Evolutionary conservation across 148 eudicot genomes (phyloP).

Genomic region (Rheum nobile): DNA sequence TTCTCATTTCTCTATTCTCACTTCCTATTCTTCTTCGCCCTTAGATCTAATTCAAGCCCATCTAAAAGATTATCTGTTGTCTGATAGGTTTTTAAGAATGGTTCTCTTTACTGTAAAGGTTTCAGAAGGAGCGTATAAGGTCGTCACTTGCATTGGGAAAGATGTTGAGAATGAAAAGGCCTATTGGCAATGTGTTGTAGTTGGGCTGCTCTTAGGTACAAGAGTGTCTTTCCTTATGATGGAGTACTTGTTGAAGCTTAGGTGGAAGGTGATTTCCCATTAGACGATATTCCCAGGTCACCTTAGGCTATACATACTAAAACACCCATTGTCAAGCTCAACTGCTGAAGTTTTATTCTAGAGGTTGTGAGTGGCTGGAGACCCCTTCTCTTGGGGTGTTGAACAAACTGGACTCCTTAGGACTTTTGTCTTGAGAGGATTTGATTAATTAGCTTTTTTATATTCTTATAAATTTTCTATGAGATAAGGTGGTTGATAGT

Average conservation of each 20-base stretch:
- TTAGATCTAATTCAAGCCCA: neutral
- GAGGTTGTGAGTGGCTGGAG: neutral
- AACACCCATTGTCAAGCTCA: neutral
- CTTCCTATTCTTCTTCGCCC: neutral
- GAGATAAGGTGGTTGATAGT: neutral
- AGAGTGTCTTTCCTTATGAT: neutral
- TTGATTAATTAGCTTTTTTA: neutral
- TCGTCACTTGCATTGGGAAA: neutral
- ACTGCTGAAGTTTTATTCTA: neutral
- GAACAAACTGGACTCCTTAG: neutral
- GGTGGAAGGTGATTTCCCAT: neutral
- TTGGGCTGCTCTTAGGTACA: neutral
- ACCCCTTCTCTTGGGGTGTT: neutral
- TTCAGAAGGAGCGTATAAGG: neutral
- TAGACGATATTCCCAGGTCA: neutral
- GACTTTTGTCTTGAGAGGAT: neutral
- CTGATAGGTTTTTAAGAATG: neutral
- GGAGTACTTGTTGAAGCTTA: neutral
- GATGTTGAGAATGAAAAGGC: neutral
- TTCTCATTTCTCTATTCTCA: no score
- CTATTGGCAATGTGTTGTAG: neutral
- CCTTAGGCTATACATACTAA: neutral
- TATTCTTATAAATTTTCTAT: neutral
- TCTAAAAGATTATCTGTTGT: neutral
- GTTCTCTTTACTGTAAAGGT: neutral